A percentile compares a stretch with the other conserved stretches of the same genome.
Evolutionary conservation across 1,284 basidiomycete genomes (phyloP).

Genomic region (Fomitopsis betulina): DNA sequence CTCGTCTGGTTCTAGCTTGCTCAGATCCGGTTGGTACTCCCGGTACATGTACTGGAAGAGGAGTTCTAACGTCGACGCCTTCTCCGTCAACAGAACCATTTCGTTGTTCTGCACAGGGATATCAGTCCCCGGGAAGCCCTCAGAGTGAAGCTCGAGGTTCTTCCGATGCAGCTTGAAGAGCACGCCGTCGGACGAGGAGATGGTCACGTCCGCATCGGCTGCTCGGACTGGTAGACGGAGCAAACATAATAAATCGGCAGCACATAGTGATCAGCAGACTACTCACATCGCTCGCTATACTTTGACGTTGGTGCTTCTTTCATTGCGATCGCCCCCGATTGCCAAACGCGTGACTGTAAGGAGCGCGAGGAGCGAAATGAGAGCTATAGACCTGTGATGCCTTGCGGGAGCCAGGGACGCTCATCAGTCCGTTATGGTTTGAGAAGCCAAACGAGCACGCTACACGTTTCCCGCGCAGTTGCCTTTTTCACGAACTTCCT

Average conservation of each 20-base stretch:
- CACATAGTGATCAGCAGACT: neutral
- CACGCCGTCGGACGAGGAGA: neutral
- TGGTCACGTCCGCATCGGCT: neutral
- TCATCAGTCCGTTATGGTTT: too few species aligned
- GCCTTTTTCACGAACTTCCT: too few species aligned
- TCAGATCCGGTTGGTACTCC: slow-evolving; percentile 3
- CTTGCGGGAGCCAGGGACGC: too few species aligned
- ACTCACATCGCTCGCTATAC: neutral
- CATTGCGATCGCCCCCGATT: too few species aligned
- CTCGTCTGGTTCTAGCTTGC: neutral
- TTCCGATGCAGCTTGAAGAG: neutral
- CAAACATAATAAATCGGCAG: neutral
- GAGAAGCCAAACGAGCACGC: too few species aligned
- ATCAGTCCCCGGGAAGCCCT: neutral
- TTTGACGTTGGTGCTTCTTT: neutral
- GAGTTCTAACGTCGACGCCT: slow-evolving; percentile 11
- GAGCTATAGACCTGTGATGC: too few species aligned
- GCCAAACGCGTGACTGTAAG: too few species aligned
- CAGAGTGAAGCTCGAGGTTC: neutral
- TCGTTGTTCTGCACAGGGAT: slow-evolving; percentile 8
- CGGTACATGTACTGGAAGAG: slow-evolving; percentile 10
- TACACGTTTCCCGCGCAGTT: too few species aligned
- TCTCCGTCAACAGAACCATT: slow-evolving; percentile 19
- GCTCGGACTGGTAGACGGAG: neutral
- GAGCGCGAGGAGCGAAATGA: too few species aligned